Evolutionary conservation across 1,284 basidiomycete genomes (phyloP).

Genomic region (Trametes sp.): DNA sequence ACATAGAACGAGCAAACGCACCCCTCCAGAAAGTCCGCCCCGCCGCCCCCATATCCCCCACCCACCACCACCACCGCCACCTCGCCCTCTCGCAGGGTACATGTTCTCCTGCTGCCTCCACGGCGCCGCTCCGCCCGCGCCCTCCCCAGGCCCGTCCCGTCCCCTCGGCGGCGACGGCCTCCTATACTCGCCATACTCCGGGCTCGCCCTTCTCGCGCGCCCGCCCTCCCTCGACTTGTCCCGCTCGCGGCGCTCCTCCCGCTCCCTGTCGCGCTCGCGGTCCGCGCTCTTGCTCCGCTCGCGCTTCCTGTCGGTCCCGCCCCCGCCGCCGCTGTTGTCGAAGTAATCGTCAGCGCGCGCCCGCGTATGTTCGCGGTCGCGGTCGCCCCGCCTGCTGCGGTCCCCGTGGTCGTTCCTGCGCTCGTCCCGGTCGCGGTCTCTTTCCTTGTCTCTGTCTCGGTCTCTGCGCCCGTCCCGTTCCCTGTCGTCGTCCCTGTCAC

Average conservation of each 20-base stretch:
- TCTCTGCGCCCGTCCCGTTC: too few relatives aligned
- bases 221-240: constrained; percentile 34
- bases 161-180: constrained; percentile 34
- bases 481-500: constrained; percentile 8
- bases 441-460: constrained; percentile 10
- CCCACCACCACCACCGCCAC: constrained; percentile 39
- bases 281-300: constrained; percentile 19
- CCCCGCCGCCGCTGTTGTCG: constrained; percentile 25
- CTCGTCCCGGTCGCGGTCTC: constrained; percentile 24
- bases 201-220: constrained; percentile 40
- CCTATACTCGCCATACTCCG: constrained; percentile 44
- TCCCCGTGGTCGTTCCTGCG: constrained; percentile 28
- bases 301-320: not conserved
- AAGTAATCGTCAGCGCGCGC: constrained; percentile 44
- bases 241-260: constrained; percentile 23
- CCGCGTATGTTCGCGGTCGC: too few relatives aligned
- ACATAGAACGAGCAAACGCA: constrained; percentile 36
- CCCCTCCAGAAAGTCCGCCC: constrained; percentile 65
- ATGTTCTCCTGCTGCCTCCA: constrained; percentile 59
- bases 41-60: constrained; percentile 43
- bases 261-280: constrained; percentile 1
- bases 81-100: constrained; percentile 49
- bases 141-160: constrained; percentile 28
- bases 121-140: constrained; percentile 49
- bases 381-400: constrained; percentile 31